These are phyloP conservation scores for Neofusicoccum laricinum DNA, from an alignment of 2,329 filamentous ascomycete species.

Conservation along the genomic window DNA sequence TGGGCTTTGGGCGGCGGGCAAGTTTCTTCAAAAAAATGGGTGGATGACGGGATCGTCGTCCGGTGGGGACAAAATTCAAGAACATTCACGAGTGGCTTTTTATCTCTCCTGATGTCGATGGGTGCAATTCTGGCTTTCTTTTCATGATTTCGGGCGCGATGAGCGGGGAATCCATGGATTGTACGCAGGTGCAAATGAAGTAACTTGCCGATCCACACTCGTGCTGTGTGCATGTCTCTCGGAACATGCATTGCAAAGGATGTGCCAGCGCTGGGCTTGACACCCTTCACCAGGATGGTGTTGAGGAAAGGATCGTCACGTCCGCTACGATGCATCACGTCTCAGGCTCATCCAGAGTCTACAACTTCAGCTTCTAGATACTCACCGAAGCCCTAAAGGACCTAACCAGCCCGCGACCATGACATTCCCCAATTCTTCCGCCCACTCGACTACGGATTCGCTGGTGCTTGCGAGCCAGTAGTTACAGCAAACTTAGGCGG, in stretches of 20 bases:
- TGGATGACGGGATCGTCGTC: constrained; percentile 12
- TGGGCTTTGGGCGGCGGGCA: constrained; percentile 2
- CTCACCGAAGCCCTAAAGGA: background rate
- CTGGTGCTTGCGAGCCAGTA: background rate
- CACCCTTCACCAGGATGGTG: background rate
- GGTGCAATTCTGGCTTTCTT: constrained; percentile 11
- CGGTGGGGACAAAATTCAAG: constrained; percentile 3
- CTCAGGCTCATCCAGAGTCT: background rate
- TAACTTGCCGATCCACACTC: constrained; percentile 29
- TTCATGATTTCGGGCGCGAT: constrained; percentile 16
- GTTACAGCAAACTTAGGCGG: constrained; percentile 22
- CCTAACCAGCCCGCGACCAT: background rate
- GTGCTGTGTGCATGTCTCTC: constrained; percentile 4
- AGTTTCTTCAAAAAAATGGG: background rate
- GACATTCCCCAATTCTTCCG: background rate
- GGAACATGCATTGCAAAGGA: background rate
- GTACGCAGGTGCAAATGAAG: constrained; percentile 18
- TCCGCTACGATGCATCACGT: background rate
- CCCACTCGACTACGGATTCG: background rate
- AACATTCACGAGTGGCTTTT: constrained; percentile 10
- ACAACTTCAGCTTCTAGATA: background rate
- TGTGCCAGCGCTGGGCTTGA: background rate
- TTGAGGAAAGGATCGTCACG: background rate
- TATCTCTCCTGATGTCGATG: constrained; percentile 11
- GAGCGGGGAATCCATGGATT: constrained; percentile 15